phyloP scores from a whole-genome alignment of 805 yeast species.

The Ogataea sp. region DNA sequence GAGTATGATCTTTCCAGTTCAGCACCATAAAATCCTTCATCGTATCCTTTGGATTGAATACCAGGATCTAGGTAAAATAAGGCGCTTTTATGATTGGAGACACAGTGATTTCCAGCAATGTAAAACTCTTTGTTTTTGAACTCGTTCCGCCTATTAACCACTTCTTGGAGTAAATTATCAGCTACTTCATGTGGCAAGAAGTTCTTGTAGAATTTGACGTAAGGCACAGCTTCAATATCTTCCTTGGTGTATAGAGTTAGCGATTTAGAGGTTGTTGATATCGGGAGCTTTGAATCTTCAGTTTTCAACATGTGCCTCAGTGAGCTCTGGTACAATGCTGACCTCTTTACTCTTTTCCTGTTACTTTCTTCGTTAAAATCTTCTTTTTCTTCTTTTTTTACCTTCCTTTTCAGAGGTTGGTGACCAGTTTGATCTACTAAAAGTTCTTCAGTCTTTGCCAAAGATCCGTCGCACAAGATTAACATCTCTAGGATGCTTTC shows the following conservation, averaged over 20 bases:
- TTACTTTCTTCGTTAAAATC: no score
- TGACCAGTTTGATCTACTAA: constrained; percentile 27
- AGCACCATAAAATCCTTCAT: constrained; percentile 10
- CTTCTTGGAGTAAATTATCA: constrained; percentile 30
- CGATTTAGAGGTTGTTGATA: background rate
- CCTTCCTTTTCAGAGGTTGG: background rate
- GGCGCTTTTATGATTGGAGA: constrained; percentile 46
- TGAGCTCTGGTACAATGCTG: background rate
- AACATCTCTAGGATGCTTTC: constrained; percentile 42
- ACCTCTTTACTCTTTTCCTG: background rate
- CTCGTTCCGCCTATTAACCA: constrained; percentile 31
- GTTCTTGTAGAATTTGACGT: constrained; percentile 39
- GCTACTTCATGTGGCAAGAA: constrained; percentile 48
- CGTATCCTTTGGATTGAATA: constrained; percentile 3
- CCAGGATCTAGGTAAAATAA: constrained; percentile 21
- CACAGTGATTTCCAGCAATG: constrained; percentile 54
- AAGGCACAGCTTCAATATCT: constrained; percentile 45
- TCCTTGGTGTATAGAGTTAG: constrained; percentile 37
- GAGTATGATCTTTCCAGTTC: constrained; percentile 23
- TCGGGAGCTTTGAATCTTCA: background rate
- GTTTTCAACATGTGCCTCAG: background rate
- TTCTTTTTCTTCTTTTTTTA: no score
- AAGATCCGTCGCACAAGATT: constrained; percentile 44
- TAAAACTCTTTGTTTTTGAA: constrained; percentile 43
- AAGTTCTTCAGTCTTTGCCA: constrained; percentile 31